Base-by-base conservation (phyloP, 1,284 basidiomycete species). In the Salmacisia buchloeana region DNA sequence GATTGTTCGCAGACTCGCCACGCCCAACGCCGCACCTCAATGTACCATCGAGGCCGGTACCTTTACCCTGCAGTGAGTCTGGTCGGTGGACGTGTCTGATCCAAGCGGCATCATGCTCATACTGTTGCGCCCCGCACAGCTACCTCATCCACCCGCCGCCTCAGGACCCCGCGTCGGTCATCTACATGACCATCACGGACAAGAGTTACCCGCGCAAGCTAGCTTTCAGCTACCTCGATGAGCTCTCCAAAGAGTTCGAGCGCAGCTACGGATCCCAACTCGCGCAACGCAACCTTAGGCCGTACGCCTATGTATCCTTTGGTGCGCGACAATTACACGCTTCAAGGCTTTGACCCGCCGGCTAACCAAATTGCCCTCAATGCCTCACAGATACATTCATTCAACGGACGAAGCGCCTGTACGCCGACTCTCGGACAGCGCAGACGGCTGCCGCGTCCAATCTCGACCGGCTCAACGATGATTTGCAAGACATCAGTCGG, bases 121-220 rank as follows among this genome's bases (percentile, higher is more conserved):
- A n/a, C n/a, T n/a, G n/a, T 15, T 29, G 25, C 27, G 3, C 38
- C 34, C 59, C 46, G 9, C 45, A 43, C 58, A 97, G 94, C 83
- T 99, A 99, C 84, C 87, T 97, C 71, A 93, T 99, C 70, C 83
- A 87, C 13, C 77, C 77, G 23, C 75, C 75, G 15, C 74, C 76
- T 0, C 63, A 69, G 12, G 73, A 74, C 64, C 73, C 76, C 1
- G 63, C 66, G 2, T 73, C 73, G 9, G 93, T 97, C 68, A 90
- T 96, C 60, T 98, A 93, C 82, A 86, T 98, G 67, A 90, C 91
- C 70, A 94, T 99, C 80, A 88, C 92, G 60, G 94, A 97, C 82
- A 91, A 92, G 80, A 92, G 92, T 5, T 99, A 99, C 82, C 94
- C 94, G 27, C 86, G 96, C 68, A 98, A 97, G 82, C 87, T 98